Base-by-base conservation (phyloP, 257 asterid genomes). In the Petrea volubilis region DNA sequence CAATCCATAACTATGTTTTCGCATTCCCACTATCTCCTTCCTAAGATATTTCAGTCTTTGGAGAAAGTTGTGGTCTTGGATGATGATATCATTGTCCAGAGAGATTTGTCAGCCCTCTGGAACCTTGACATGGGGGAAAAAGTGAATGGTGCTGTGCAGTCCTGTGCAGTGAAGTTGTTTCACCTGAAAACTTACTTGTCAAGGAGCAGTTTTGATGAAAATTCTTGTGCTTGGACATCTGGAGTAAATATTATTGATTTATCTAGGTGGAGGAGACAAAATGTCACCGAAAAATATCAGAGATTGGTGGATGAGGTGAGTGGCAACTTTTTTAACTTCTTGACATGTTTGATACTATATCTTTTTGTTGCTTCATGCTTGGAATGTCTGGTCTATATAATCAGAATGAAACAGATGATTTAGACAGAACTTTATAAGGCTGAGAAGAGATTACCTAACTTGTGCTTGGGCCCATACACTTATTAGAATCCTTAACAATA, bases 161-260 rank as follows among this genome's bases (percentile, higher is more conserved):
- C 71, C 75, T 94, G 99, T 77, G 74, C 82, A 12, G 86, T 94
- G 80, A 85, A 78, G 81, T 72, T 91, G 82, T 72, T 75, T 68
- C 87, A 89, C 75, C 89, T 94, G 79, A 79, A 81, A 79, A 52
- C 79, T 40, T 81, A 82, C 80, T 69, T 86, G 80, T 80, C 81
- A 40, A 65, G 78, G 63, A 78, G 77, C 76, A 80, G 77, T 59
- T 58, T 78, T 53, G 79, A 79, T 80, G 90, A 78, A 71, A 75
- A 81, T 76, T 85, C 95, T 60, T 94, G 99, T 80, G 88, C 87
- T 68, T 94, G 99, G 99, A 86, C 86, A 69, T 88, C 99, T 70
- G 99, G 98, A 65, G 71, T 94, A 73, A 94, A 91, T 84, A 21
- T 91, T 61, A 74, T 93, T 55, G 94, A 93, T 84, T 79, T 93